phyloP scores from a whole-genome alignment of 108 stramenopile genomes.

The Parmales sp. region DNA sequence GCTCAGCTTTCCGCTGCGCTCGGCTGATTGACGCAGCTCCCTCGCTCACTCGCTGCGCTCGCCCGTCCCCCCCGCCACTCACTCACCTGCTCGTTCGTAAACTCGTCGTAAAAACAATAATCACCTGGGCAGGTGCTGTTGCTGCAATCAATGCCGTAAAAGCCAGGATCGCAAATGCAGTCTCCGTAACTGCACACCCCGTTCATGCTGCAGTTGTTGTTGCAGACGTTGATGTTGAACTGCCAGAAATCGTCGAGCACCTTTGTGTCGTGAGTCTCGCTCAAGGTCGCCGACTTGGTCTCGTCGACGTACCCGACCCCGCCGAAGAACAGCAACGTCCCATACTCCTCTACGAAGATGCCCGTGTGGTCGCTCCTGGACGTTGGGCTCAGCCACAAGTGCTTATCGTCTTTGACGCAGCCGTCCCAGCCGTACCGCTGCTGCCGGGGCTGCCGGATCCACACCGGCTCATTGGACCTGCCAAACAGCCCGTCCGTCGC shows the following conservation, averaged over 20 bases:
- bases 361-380: conserved; percentile 47
- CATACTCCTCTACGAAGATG: conserved; percentile 27
- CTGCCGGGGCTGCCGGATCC: conserved; percentile 57
- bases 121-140: conserved; percentile 73
- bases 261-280: conserved; percentile 19
- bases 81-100: conserved; percentile 25
- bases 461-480: conserved; percentile 32
- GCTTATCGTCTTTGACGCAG: conserved; percentile 45
- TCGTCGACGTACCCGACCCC: conserved; percentile 41
- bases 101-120: conserved; percentile 60
- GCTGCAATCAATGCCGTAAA: conserved; percentile 67
- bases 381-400: conserved; percentile 46
- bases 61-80: no score
- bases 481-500: conserved; percentile 36
- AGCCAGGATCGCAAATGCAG: conserved; percentile 63
- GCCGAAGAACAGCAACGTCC: conserved; percentile 56
- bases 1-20: no score
- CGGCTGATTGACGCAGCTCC: no score
- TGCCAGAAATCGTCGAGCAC: conserved; percentile 61
- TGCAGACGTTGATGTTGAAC: conserved; percentile 45
- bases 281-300: conserved; percentile 20
- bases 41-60: no score
- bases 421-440: conserved; percentile 75
- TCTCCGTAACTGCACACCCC: conserved; percentile 66
- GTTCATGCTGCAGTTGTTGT: conserved; percentile 52